Evolutionary conservation across 768 basidiomycete genomes (phyloP).

Genomic region (Porpolomopsis calyptriformis): DNA sequence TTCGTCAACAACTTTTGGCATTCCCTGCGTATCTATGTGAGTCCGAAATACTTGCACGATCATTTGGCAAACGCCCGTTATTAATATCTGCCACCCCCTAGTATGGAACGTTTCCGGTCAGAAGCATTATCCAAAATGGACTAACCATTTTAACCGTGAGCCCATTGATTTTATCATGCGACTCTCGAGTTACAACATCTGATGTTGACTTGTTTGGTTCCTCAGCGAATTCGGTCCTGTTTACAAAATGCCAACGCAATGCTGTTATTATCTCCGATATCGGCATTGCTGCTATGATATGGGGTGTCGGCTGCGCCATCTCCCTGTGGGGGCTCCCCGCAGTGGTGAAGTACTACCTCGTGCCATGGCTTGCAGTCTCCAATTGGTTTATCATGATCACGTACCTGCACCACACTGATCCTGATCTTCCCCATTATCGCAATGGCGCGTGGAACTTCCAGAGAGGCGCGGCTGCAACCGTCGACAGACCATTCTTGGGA

Average conservation of each 20-base stretch:
- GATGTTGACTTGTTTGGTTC: background rate
- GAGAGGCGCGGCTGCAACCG: constrained; percentile 38
- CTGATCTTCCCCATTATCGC: constrained; percentile 37
- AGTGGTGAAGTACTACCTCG: constrained; percentile 39
- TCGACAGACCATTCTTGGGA: constrained; percentile 37
- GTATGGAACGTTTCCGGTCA: constrained; percentile 56
- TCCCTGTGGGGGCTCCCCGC: constrained; percentile 26
- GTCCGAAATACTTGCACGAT: constrained; percentile 13
- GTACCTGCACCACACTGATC: constrained; percentile 33
- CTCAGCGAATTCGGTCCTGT: constrained; percentile 45
- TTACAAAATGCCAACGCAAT: constrained; percentile 40
- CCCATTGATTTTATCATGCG: constrained; percentile 8
- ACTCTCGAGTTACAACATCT: background rate
- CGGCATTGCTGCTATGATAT: constrained; percentile 42
- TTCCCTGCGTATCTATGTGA: constrained; percentile 53
- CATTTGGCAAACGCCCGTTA: background rate
- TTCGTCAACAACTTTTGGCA: constrained; percentile 47
- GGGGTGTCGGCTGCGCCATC: constrained; percentile 26
- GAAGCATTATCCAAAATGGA: constrained; percentile 47
- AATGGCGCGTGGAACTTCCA: constrained; percentile 34
- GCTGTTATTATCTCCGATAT: constrained; percentile 48
- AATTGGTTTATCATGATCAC: constrained; percentile 49
- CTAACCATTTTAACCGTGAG: constrained; percentile 59
- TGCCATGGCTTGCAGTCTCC: constrained; percentile 45
- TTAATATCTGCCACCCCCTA: constrained; percentile 24